Conservation (phyloP, 2,329 filamentous ascomycete genomes). For the Hymenoscyphus fraxineus region DNA sequence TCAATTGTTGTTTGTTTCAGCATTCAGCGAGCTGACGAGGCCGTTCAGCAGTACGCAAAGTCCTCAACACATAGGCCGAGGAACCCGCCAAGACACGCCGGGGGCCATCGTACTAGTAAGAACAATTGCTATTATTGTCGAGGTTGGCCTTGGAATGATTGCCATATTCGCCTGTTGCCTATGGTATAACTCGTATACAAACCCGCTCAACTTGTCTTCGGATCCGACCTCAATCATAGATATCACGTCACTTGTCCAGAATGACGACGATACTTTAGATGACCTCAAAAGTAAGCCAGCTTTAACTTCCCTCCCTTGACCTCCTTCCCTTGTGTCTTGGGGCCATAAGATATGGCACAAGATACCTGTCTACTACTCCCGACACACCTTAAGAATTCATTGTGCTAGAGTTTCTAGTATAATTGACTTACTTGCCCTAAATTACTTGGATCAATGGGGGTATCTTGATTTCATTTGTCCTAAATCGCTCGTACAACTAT, state of each 20-base stretch:
- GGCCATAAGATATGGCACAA: no score
- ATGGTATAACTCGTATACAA: constrained; percentile 20
- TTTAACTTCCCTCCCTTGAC: no score
- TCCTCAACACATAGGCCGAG: neutral
- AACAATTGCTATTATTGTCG: constrained; percentile 29
- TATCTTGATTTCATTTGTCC: no score
- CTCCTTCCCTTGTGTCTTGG: no score
- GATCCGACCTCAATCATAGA: constrained; percentile 33
- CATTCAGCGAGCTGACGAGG: constrained; percentile 21
- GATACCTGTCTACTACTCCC: no score
- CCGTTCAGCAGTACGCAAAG: neutral
- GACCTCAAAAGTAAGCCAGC: neutral
- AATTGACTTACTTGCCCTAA: no score
- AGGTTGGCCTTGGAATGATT: constrained; percentile 27
- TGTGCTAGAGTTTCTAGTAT: neutral
- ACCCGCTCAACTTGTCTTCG: constrained; percentile 21
- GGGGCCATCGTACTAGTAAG: constrained; percentile 25
- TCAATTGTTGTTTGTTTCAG: constrained; percentile 39
- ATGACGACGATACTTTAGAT: neutral
- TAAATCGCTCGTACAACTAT: no score
- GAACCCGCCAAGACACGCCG: constrained; percentile 5
- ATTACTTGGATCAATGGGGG: no score
- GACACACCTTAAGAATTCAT: neutral
- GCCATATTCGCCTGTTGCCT: constrained; percentile 18
- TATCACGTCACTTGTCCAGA: constrained; percentile 22